Base-by-base conservation (phyloP, 2,329 filamentous ascomycete genomes). In the Paraphaeosphaeria sporulosa region DNA sequence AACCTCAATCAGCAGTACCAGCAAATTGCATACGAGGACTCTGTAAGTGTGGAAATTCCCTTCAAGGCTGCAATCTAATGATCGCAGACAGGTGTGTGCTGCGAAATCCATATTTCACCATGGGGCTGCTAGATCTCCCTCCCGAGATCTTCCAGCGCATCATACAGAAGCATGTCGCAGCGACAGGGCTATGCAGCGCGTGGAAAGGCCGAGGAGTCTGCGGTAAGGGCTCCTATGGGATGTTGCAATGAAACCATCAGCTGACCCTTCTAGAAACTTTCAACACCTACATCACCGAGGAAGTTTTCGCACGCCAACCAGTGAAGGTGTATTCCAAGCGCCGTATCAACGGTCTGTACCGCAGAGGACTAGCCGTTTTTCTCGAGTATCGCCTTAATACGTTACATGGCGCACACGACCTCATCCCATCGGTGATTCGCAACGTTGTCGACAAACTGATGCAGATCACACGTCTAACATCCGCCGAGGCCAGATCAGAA, bases 141-240 rank as follows among this genome's bases (percentile, higher is more conserved):
- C 30, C 36, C 12, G 36, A 54, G 9, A 67, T 70, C 48, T 57
- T 70, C 23, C 46, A 50, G 52, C 30, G 65, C 63, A n/a, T 44
- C 65, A 15, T 50, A 49, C 5, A 61, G 64, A 25, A 53, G 66
- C 46, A 55, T 46, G 59, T 49, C 61, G 23, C 59, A 54, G 12
- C 59, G 65, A 46, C 63, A 65, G 67, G 65, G 59, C 2, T 67
- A 61, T 44, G 58, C 60, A 8, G 55, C 51, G n/a, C 58, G 60
- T 43, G 55, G 54, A 32, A 62, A 56, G 40, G 70, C 2, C 32
- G 49, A 23, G 36, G 27, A 23, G 34, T 40, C 17, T 52, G 49
- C 49, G 40, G 49, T 52, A 27, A 52, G 49, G 2, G 13, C n/a
- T 17, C 6, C 21, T 19, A 27, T 3, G 21, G 21, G 8, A 17